These are phyloP conservation scores for Alternaria dauci DNA, from an alignment of 2,329 filamentous ascomycete species.

Conservation along the genomic window DNA sequence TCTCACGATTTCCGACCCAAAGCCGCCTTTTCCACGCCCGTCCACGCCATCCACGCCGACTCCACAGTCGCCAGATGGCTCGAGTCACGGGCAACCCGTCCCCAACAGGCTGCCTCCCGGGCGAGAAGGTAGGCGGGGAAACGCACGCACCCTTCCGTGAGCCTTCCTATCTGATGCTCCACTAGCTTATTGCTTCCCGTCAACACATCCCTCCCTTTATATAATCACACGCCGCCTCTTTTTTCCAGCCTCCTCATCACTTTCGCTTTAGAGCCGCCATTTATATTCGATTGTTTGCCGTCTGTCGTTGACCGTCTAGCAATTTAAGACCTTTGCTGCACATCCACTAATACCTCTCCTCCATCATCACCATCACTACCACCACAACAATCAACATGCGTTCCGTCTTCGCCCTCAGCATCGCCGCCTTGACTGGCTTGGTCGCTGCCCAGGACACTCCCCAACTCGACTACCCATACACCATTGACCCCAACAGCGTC, in stretches of 20 bases:
- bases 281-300: constrained; percentile 13
- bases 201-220: constrained; percentile 40
- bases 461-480: constrained; percentile 49
- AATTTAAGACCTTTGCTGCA: constrained; percentile 22
- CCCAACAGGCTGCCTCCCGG: constrained; percentile 12
- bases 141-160: constrained; percentile 21
- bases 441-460: constrained; percentile 57
- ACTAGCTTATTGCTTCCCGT: constrained; percentile 30
- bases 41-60: constrained; percentile 6
- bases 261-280: constrained; percentile 36
- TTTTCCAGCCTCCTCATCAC: constrained; percentile 30
- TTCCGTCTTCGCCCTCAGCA: constrained; percentile 61
- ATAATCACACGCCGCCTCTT: constrained; percentile 26
- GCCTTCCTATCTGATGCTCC: constrained; percentile 20
- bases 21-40: constrained; percentile 5
- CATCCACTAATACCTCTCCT: constrained; percentile 9
- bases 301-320: constrained; percentile 36
- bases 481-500: constrained; percentile 71
- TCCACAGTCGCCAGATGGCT: constrained; percentile 12
- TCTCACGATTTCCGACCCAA: constrained; percentile 5
- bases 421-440: constrained; percentile 61
- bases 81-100: constrained; percentile 8
- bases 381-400: constrained; percentile 51
- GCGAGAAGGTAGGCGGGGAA: constrained; percentile 2
- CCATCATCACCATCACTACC: constrained; percentile 4